These are phyloP conservation scores for Thielaviopsis punctulata DNA, from an alignment of 2,329 filamentous ascomycete genomes.

Conservation along the genomic window DNA sequence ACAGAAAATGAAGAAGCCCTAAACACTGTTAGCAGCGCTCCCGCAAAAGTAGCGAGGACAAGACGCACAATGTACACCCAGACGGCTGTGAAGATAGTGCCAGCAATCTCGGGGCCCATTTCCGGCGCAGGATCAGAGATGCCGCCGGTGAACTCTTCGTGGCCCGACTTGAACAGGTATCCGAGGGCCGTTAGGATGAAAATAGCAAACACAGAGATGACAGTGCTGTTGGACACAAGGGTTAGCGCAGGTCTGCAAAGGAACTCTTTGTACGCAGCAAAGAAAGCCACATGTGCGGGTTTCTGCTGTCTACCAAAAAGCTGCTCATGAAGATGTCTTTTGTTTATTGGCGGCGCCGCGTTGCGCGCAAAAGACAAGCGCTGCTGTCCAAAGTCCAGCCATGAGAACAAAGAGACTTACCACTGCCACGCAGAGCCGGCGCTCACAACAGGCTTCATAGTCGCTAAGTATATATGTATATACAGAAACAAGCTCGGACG, in stretches of 20 bases:
- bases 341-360: background rate
- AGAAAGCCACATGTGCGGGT: background rate
- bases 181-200: constrained; percentile 47
- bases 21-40: background rate
- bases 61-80: constrained; percentile 69
- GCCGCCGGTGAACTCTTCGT: constrained; percentile 70
- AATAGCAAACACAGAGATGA: constrained; percentile 50
- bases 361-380: background rate
- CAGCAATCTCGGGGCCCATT: constrained; percentile 62
- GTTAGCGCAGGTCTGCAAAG: background rate
- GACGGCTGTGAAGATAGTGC: constrained; percentile 74
- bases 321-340: background rate
- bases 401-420: constrained; percentile 33
- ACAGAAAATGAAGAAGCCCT: constrained; percentile 87
- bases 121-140: constrained; percentile 49
- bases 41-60: background rate
- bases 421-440: constrained; percentile 90
- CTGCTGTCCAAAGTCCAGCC: background rate
- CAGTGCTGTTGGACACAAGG: constrained; percentile 38
- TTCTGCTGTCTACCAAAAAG: background rate
- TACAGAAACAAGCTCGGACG: background rate
- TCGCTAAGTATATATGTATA: constrained; percentile 18
- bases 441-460: constrained; percentile 89
- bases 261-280: background rate
- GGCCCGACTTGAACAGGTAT: constrained; percentile 58